Conservation (phyloP, 192 early-diverging fungal genomes). For the Kickxella alabastrina region DNA sequence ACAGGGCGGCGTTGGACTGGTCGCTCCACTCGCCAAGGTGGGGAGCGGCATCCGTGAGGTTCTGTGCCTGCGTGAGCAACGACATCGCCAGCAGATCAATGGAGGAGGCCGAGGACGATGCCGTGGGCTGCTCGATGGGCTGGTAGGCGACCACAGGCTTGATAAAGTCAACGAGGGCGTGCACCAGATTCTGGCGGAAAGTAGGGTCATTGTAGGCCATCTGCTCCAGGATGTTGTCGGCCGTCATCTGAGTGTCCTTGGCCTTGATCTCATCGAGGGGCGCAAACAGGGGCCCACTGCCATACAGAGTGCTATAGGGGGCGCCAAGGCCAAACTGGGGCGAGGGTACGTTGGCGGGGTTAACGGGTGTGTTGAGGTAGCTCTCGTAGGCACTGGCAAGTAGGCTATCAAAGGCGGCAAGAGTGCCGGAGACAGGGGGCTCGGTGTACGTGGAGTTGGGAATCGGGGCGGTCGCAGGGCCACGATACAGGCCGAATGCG, state of each 20-base stretch:
- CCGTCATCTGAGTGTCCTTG: conserved; percentile 10
- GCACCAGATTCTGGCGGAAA: conserved; percentile 40
- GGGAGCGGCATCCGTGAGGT: conserved; percentile 1
- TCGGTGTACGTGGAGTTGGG: conserved; percentile 3
- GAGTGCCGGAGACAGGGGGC: not conserved
- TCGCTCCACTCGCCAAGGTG: not conserved
- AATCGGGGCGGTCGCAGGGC: conserved; percentile 17
- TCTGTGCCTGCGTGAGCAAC: conserved; percentile 17
- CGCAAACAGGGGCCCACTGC: conserved; percentile 34
- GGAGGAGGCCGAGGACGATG: conserved; percentile 4
- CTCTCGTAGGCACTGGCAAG: conserved; percentile 32
- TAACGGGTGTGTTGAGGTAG: conserved; percentile 35
- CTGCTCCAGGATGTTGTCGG: conserved; percentile 24
- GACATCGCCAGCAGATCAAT: not conserved
- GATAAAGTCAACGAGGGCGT: conserved; percentile 46
- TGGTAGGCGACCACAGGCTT: conserved; percentile 33
- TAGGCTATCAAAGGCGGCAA: conserved; percentile 11
- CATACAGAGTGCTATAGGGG: not conserved
- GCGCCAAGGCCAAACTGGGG: conserved; percentile 2
- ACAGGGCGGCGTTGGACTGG: not conserved
- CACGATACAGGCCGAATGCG: conserved; percentile 7
- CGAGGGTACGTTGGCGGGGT: conserved; percentile 10
- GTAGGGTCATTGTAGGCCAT: conserved; percentile 23
- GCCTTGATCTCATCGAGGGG: conserved; percentile 41
- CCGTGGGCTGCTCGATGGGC: not conserved